phyloP scores from a whole-genome alignment of 139 green algal genomes.

The Chlorella sp. region DNA sequence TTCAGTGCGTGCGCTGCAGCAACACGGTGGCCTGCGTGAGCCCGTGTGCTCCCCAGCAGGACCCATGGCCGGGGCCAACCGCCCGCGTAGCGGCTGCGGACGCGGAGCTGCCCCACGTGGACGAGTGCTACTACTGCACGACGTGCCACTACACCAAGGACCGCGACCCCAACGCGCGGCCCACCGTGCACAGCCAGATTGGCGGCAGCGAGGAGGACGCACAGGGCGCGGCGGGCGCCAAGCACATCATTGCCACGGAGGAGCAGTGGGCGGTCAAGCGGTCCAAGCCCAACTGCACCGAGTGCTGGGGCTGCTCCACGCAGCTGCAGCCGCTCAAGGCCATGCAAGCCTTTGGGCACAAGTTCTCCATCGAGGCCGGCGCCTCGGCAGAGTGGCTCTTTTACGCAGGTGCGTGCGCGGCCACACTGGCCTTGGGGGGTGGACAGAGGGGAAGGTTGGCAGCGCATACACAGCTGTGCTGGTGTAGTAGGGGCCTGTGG shows the following conservation, averaged over 20 bases:
- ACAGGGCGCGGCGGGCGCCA: not conserved
- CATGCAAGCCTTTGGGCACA: slow-evolving; percentile 10
- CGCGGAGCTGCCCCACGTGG: slow-evolving; percentile 17
- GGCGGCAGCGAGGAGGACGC: not conserved
- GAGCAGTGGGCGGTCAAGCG: slow-evolving; percentile 7
- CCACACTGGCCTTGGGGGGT: too few species aligned
- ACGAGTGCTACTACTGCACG: slow-evolving; percentile 15
- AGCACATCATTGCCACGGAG: slow-evolving; percentile 9
- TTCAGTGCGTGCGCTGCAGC: too few species aligned
- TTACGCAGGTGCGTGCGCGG: slow-evolving; percentile 19
- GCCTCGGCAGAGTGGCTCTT: slow-evolving; percentile 27
- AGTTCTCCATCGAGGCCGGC: slow-evolving; percentile 13
- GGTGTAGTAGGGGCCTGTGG: too few species aligned
- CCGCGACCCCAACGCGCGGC: not conserved
- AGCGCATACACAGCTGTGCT: too few species aligned
- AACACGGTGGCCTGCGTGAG: too few species aligned
- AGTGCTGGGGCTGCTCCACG: slow-evolving; percentile 29
- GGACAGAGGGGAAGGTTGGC: too few species aligned
- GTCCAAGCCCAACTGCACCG: slow-evolving; percentile 19
- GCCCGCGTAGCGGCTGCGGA: too few species aligned
- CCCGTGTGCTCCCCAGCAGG: too few species aligned
- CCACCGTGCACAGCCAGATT: not conserved
- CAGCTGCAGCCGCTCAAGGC: slow-evolving; percentile 19
- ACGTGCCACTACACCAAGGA: slow-evolving; percentile 18
- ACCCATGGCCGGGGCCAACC: too few species aligned